Base-by-base conservation (phyloP, 2,329 filamentous ascomycete genomes). In the Alternaria incomplexa region DNA sequence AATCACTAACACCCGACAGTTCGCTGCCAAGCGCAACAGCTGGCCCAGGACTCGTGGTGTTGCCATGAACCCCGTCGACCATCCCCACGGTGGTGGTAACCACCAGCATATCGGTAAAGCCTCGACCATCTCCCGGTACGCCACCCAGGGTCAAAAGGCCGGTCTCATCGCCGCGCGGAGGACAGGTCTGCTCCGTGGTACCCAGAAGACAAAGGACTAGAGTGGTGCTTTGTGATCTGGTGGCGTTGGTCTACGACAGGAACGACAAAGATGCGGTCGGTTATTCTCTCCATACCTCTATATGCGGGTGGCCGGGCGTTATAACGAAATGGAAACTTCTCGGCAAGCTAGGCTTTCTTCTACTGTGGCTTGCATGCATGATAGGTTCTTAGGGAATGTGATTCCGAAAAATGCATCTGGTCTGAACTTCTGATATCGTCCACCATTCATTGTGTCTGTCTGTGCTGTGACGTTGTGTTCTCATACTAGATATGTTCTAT, bases 21-120 rank as follows among this genome's bases (percentile, higher is more conserved):
- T 97, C 88, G 93, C 94, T 79, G 96, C 97, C 88, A 99, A 99
- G 93, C 93, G 96, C 84, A 98, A 99, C 93, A 95, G 90, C 83
- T 99, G 96, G 96, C 96, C 96, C 87, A 97, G 97, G 93, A 99
- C 96, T 89, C 95, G 96, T 96, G 96, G 96, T 97, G 96, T 99
- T 91, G 96, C 96, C 86, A 99, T 99, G 96, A 99, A 99, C 89
- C 96, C 96, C 81, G 96, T 99, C 81, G 96, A 99, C 87, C 96
- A 99, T 90, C 84, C 84, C 79, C 84, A 86, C 82, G 84, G 84
- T 83, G 84, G 84, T 85, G 95, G 96, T 97, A 98, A 99, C 91
- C 96, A 99, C 86, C 96, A 99, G 89, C 96, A 99, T 87, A 97
- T 97, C 82, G 94, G 96, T 92, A 98, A 99, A 88, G 96, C 96